Conservation (phyloP, 2,329 filamentous ascomycete genomes). For the Chaetomiaceae sp. region DNA sequence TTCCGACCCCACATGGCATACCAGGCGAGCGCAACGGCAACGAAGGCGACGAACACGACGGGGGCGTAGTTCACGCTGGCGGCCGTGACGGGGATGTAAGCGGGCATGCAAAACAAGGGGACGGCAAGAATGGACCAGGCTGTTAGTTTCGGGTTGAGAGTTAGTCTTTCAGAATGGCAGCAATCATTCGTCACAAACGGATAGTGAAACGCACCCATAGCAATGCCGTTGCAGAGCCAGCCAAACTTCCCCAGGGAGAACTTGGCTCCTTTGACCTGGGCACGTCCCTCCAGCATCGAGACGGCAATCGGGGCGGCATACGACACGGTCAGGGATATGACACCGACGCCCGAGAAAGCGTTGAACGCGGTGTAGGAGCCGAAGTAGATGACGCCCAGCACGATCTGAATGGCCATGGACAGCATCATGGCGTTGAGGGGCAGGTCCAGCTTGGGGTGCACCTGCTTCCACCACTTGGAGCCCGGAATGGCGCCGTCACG, state of each 20-base stretch:
- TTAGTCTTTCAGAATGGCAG: no score
- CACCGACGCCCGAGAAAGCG: slow-evolving; percentile 63
- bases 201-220: slow-evolving; percentile 47
- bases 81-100: slow-evolving; percentile 52
- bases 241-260: slow-evolving; percentile 60
- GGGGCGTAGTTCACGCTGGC: slow-evolving; percentile 66
- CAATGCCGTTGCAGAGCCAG: slow-evolving; percentile 54
- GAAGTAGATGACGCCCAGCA: slow-evolving; percentile 63
- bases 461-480: slow-evolving; percentile 52
- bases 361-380: slow-evolving; percentile 65
- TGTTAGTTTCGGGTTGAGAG: slow-evolving; percentile 26
- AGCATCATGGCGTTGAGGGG: slow-evolving; percentile 69
- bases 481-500: slow-evolving; percentile 65
- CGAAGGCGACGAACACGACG: slow-evolving; percentile 65
- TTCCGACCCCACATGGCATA: slow-evolving; percentile 64
- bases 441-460: slow-evolving; percentile 57
- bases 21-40: slow-evolving; percentile 55
- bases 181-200: slow-evolving; percentile 16
- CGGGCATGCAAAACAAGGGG: slow-evolving; percentile 69
- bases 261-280: slow-evolving; percentile 48
- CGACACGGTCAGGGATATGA: slow-evolving; percentile 62
- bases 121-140: slow-evolving; percentile 63
- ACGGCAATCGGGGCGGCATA: slow-evolving; percentile 63
- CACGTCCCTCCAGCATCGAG: slow-evolving; percentile 54
- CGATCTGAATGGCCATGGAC: slow-evolving; percentile 57